Evolutionary conservation across 495 filamentous ascomycete genomes (phyloP), one percentile per base, ranked within the genome.

Genomic region (Talaromyces thailandensis): DNA sequence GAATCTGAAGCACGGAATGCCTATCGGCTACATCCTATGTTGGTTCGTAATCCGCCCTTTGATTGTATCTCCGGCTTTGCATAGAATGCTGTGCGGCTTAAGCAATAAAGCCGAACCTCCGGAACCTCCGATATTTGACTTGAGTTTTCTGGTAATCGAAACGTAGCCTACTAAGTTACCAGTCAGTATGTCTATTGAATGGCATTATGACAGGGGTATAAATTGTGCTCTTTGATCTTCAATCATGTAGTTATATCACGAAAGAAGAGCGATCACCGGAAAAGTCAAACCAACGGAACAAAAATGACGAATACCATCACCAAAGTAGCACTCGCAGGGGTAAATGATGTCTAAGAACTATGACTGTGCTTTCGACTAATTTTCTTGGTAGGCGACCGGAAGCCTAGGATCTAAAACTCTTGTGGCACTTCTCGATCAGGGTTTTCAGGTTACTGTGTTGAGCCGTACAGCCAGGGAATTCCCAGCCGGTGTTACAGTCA

Each of bases 401-500:
- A 64, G 62, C 62, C 59, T 65, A 45, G 64, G 63, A 61, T 43
- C 68, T 56, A 59, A 61, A 12, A 45, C 63, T 59, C 53, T 64
- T 43, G 35, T 59, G 50, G 65, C 65, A 45, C 60, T 68, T 24
- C 64, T 68, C 58, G 35, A 51, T 32, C 60, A 60, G 32, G 45
- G 63, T 14, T 69, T 69, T 61, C 64, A 65, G 23, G 67, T 69
- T 1, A 69, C 67, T 3, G 61, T 69, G 37, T 61, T 69, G 0
- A 65, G 57, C 60, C 67, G 67, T 48, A 64, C 35, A 26, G n/a
- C 64, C 51, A 66, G 61, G 53, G n/a, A 63, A 24, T 69, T 69
- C 23, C 65, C 65, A 24, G 40, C 61, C 26, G 65, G 28, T 23
- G 63, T 55, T 58, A 21, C 14, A 11, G 48, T 69, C 8, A 62